phyloP scores from a whole-genome alignment of 768 basidiomycete species.

The Trametes elegans region DNA sequence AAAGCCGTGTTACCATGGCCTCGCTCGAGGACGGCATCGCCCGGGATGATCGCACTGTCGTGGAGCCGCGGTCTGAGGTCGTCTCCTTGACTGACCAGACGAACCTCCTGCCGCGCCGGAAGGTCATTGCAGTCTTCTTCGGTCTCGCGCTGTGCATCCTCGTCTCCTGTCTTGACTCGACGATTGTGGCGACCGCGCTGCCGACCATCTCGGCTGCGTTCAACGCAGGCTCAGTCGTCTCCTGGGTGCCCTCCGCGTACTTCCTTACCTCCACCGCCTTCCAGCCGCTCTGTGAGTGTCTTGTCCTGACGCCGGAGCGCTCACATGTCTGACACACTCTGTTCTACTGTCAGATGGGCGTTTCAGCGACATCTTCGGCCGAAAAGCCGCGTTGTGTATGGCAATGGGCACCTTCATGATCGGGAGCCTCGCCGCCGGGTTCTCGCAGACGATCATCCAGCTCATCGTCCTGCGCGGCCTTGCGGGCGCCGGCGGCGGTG shows the following conservation, averaged over 20 bases:
- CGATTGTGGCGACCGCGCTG: constrained; percentile 72
- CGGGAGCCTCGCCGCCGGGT: constrained; percentile 65
- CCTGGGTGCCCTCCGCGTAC: constrained; percentile 75
- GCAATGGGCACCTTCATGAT: constrained; percentile 64
- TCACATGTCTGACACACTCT: constrained; percentile 35
- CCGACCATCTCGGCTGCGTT: constrained; percentile 68
- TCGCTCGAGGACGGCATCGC: background rate
- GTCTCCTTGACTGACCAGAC: constrained; percentile 65
- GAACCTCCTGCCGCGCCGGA: constrained; percentile 62
- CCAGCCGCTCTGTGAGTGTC: constrained; percentile 43
- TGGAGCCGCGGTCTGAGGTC: constrained; percentile 8
- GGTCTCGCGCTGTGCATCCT: constrained; percentile 61
- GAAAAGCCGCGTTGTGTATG: constrained; percentile 56
- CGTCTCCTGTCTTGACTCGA: constrained; percentile 65
- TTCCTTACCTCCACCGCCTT: constrained; percentile 66
- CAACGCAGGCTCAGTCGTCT: constrained; percentile 57
- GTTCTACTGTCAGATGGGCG: constrained; percentile 41
- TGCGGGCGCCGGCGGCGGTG: constrained; percentile 70
- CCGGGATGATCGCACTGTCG: constrained; percentile 5
- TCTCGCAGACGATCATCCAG: constrained; percentile 61
- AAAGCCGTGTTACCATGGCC: background rate
- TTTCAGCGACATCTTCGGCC: constrained; percentile 65
- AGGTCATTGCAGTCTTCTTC: constrained; percentile 59
- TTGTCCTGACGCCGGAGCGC: constrained; percentile 26
- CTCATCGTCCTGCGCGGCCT: constrained; percentile 69